Evolutionary conservation across 1,284 basidiomycete species (phyloP).

Genomic region (Veloporphyrellus conicus): DNA sequence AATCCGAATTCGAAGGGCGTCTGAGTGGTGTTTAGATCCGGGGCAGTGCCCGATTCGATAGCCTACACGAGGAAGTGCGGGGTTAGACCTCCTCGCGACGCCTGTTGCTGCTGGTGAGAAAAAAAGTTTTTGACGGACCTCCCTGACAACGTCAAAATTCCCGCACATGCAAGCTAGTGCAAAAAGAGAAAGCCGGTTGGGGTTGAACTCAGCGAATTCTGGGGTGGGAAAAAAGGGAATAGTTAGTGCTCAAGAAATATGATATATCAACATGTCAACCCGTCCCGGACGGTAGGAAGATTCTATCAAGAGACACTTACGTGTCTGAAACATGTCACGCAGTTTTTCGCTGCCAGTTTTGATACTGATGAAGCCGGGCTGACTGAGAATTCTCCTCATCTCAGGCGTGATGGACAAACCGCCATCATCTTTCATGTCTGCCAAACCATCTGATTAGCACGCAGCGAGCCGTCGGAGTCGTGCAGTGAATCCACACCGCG

Average conservation of each 20-base stretch:
- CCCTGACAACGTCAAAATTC: slow-evolving; percentile 27
- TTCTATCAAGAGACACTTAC: slow-evolving; percentile 24
- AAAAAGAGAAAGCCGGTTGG: slow-evolving; percentile 35
- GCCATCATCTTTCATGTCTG: slow-evolving; percentile 17
- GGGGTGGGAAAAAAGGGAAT: not conserved
- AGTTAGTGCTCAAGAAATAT: not conserved
- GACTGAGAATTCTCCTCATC: slow-evolving; percentile 37
- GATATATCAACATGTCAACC: not conserved
- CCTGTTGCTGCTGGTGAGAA: not conserved
- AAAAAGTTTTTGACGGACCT: slow-evolving; percentile 24
- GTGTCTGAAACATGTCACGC: slow-evolving; percentile 37
- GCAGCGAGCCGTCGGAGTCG: not conserved
- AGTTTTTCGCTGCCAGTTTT: slow-evolving; percentile 35
- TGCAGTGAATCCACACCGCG: slow-evolving; percentile 5
- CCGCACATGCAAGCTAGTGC: slow-evolving; percentile 39
- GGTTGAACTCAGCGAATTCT: slow-evolving; percentile 27
- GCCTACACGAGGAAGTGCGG: slow-evolving; percentile 26
- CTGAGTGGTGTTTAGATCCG: slow-evolving; percentile 42
- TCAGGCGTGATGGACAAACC: slow-evolving; percentile 38
- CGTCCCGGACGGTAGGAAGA: not conserved
- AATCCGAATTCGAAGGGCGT: slow-evolving; percentile 49
- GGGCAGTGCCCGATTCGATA: slow-evolving; percentile 38
- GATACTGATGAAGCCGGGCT: slow-evolving; percentile 36
- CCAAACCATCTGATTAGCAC: slow-evolving; percentile 4
- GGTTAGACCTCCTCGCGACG: not conserved